Evolutionary conservation across 2,329 filamentous ascomycete species (phyloP).

Genomic region (Alternaria consortialis): DNA sequence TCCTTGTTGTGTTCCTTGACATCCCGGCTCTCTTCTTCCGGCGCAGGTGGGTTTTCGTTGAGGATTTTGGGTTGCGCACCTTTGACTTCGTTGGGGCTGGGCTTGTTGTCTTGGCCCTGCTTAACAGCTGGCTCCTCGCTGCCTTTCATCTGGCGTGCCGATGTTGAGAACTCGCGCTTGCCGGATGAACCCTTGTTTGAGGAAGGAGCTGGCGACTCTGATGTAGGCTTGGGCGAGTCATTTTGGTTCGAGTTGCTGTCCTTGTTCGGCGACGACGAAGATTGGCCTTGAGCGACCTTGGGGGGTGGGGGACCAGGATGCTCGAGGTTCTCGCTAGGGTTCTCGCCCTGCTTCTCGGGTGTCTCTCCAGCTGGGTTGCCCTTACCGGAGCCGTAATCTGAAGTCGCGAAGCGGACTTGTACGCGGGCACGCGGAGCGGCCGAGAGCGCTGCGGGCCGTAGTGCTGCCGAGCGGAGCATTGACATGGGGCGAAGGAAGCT

Average conservation of each 20-base stretch:
- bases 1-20: slow-evolving; percentile 57
- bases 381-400: slow-evolving; percentile 55
- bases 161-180: slow-evolving; percentile 26
- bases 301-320: slow-evolving; percentile 58
- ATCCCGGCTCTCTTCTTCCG: slow-evolving; percentile 46
- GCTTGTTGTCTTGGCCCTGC: slow-evolving; percentile 17
- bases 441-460: slow-evolving; percentile 33
- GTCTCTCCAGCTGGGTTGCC: slow-evolving; percentile 56
- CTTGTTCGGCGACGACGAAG: slow-evolving; percentile 42
- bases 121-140: slow-evolving; percentile 30
- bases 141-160: slow-evolving; percentile 17
- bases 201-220: slow-evolving; percentile 16
- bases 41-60: slow-evolving; percentile 45
- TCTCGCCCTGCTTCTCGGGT: slow-evolving; percentile 54
- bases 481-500: slow-evolving; percentile 40
- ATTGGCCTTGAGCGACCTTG: slow-evolving; percentile 50
- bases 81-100: slow-evolving; percentile 32
- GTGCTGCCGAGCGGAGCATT: slow-evolving; percentile 40
- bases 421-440: slow-evolving; percentile 38
- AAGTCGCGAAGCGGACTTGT: slow-evolving; percentile 47
- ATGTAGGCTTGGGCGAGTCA: slow-evolving; percentile 14
- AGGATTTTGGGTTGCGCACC: slow-evolving; percentile 57
- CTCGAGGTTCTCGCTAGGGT: slow-evolving; percentile 52
- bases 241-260: slow-evolving; percentile 23
- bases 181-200: slow-evolving; percentile 16